Evolutionary conservation across 2,329 filamentous ascomycete species (phyloP).

Genomic region (Canariomyces notabilis): DNA sequence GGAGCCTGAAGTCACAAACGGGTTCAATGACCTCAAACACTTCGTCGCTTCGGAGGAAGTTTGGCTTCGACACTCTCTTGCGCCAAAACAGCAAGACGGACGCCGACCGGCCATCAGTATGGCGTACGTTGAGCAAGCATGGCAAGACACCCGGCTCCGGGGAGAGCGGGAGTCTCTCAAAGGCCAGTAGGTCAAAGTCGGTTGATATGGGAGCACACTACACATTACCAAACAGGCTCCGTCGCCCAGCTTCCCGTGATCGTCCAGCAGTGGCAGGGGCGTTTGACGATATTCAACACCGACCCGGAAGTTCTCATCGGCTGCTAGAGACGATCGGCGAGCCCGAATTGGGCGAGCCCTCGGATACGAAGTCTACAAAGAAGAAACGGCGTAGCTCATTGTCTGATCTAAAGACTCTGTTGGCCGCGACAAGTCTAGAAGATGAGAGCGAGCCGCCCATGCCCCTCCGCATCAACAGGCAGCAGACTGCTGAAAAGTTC

Average conservation of each 20-base stretch:
- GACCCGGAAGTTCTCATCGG: conserved; percentile 54
- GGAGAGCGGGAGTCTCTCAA: conserved; percentile 61
- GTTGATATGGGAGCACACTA: conserved; percentile 60
- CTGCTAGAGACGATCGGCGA: conserved; percentile 55
- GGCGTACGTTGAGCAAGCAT: conserved; percentile 85
- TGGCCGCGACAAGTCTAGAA: conserved; percentile 55
- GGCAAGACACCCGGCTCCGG: conserved; percentile 54
- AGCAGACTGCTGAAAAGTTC: conserved; percentile 52
- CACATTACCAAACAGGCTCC: conserved; percentile 43
- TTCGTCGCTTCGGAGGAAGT: conserved; percentile 78
- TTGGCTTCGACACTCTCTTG: conserved; percentile 71
- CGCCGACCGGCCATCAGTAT: conserved; percentile 69
- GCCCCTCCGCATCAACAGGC: conserved; percentile 48
- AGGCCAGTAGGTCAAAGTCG: conserved; percentile 66
- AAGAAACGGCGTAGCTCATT: conserved; percentile 89
- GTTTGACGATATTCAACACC: conserved; percentile 50
- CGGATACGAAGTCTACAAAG: conserved; percentile 42
- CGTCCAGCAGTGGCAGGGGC: conserved; percentile 57
- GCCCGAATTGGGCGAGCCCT: conserved; percentile 41
- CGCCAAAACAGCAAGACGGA: conserved; percentile 74
- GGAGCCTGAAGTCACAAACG: conserved; percentile 56
- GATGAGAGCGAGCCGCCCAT: conserved; percentile 33
- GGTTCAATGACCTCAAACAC: conserved; percentile 80
- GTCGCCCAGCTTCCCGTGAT: conserved; percentile 54
- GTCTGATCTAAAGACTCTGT: conserved; percentile 68